A percentile compares a stretch with the other conserved stretches of the same genome.
These are phyloP conservation scores for Canavalia ensiformis DNA, from an alignment of 306 rosid species.

Conservation along the genomic window DNA sequence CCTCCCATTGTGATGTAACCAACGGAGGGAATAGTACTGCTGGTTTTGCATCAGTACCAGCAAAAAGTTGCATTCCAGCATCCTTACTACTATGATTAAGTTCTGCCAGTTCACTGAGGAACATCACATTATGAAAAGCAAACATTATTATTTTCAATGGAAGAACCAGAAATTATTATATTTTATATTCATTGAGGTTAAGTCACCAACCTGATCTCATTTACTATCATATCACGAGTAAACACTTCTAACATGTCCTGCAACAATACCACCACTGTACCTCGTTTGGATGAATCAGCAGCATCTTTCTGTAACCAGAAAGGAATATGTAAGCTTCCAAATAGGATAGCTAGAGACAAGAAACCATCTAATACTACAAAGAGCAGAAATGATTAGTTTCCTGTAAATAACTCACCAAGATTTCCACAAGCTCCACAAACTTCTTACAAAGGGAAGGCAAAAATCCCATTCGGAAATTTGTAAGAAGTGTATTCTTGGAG, in stretches of 20 bases:
- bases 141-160: constrained; percentile 28
- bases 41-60: constrained; percentile 86
- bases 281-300: constrained; percentile 69
- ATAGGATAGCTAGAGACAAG: constrained; percentile 40
- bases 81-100: constrained; percentile 85
- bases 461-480: constrained; percentile 86
- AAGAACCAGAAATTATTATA: constrained; percentile 7
- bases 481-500: constrained; percentile 79
- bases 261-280: constrained; percentile 78
- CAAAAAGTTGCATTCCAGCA: constrained; percentile 92
- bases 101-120: constrained; percentile 82
- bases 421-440: constrained; percentile 88
- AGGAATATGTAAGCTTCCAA: constrained; percentile 47
- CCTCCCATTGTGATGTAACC: constrained; percentile 96
- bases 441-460: constrained; percentile 86
- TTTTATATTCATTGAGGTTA: constrained; percentile 30
- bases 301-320: constrained; percentile 73
- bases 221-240: constrained; percentile 95
- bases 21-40: constrained; percentile 81
- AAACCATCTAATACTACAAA: constrained; percentile 38
- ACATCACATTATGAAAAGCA: constrained; percentile 43
- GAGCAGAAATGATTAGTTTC: constrained; percentile 38
- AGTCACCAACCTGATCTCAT: constrained; percentile 80
- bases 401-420: constrained; percentile 73
- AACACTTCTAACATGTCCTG: constrained; percentile 98